These are phyloP conservation scores for Acaromyces ingoldii DNA, from an alignment of 1,284 basidiomycete species.

Conservation along the genomic window DNA sequence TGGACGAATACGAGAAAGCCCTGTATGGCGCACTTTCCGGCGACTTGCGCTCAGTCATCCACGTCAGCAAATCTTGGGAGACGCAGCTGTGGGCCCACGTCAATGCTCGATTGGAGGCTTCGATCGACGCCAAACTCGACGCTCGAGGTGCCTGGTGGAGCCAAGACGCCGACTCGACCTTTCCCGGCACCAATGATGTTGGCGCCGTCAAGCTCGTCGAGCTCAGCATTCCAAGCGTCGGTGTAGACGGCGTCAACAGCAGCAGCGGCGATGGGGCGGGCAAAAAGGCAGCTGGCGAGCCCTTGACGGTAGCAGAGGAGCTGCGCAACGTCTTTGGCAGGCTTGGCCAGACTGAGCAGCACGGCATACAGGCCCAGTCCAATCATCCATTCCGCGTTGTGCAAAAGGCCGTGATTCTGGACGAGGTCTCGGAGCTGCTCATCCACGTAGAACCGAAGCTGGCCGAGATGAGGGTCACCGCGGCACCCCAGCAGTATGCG, in stretches of 20 bases:
- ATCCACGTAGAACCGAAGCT: slow-evolving; percentile 36
- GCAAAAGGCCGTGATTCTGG: slow-evolving; percentile 78
- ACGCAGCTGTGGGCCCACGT: slow-evolving; percentile 92
- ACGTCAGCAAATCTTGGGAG: slow-evolving; percentile 77
- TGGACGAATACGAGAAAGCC: slow-evolving; percentile 71
- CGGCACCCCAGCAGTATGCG: slow-evolving; percentile 31
- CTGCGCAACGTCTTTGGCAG: slow-evolving; percentile 38
- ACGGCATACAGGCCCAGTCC: slow-evolving; percentile 52
- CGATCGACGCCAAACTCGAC: slow-evolving; percentile 59
- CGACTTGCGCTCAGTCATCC: slow-evolving; percentile 68
- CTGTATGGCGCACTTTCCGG: slow-evolving; percentile 84
- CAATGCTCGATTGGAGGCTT: slow-evolving; percentile 76
- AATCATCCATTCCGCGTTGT: slow-evolving; percentile 79
- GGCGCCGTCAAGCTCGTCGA: slow-evolving; percentile 30
- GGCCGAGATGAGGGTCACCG: slow-evolving; percentile 24
- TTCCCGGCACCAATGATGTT: slow-evolving; percentile 12
- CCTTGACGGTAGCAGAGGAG: slow-evolving; percentile 4
- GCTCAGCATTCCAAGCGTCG: not conserved
- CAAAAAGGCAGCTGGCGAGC: slow-evolving; percentile 1
- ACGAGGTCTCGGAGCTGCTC: slow-evolving; percentile 59
- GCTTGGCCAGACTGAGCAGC: slow-evolving; percentile 35
- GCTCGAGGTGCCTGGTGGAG: slow-evolving; percentile 52
- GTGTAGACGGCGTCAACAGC: not conserved
- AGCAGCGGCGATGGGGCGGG: not conserved
- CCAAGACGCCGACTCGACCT: slow-evolving; percentile 21